phyloP scores from a whole-genome alignment of 2,329 filamentous ascomycete genomes.

The Colletotrichum sp. region DNA sequence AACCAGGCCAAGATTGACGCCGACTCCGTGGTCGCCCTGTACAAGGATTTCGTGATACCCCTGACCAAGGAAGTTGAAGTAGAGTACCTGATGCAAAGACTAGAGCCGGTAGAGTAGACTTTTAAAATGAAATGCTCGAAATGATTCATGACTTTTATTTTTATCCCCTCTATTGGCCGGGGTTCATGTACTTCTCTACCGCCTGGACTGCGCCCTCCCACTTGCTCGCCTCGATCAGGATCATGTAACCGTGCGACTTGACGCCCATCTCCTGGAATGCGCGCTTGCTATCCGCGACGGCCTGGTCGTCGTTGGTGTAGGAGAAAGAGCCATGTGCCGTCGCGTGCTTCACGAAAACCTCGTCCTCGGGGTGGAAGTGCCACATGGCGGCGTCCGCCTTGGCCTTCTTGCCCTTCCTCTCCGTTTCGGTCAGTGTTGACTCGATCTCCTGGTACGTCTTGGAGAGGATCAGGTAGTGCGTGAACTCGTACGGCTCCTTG shows the following conservation, averaged over 20 bases:
- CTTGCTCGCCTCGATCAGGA: conserved; percentile 81
- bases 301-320: conserved; percentile 82
- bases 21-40: conserved; percentile 89
- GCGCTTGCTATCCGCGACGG: conserved; percentile 86
- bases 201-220: conserved; percentile 79
- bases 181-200: conserved; percentile 74
- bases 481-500: conserved; percentile 90
- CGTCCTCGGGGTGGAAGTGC: conserved; percentile 97
- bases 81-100: conserved; percentile 94
- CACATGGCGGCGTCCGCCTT: conserved; percentile 69
- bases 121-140: not conserved
- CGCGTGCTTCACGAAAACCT: conserved; percentile 81
- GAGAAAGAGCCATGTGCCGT: conserved; percentile 72
- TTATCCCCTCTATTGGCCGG: conserved; percentile 35
- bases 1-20: conserved; percentile 84
- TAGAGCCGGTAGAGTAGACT: conserved; percentile 50
- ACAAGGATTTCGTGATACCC: conserved; percentile 91
- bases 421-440: conserved; percentile 73
- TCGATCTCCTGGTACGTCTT: conserved; percentile 92
- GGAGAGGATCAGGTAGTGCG: conserved; percentile 89
- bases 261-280: conserved; percentile 95
- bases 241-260: conserved; percentile 81
- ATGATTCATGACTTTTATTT: conserved; percentile 19
- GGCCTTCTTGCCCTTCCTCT: conserved; percentile 71
- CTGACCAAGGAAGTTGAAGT: conserved; percentile 98